Conservation (phyloP, 1,139 yeast genomes). For the Zhuliangozyma blackwelliae region DNA sequence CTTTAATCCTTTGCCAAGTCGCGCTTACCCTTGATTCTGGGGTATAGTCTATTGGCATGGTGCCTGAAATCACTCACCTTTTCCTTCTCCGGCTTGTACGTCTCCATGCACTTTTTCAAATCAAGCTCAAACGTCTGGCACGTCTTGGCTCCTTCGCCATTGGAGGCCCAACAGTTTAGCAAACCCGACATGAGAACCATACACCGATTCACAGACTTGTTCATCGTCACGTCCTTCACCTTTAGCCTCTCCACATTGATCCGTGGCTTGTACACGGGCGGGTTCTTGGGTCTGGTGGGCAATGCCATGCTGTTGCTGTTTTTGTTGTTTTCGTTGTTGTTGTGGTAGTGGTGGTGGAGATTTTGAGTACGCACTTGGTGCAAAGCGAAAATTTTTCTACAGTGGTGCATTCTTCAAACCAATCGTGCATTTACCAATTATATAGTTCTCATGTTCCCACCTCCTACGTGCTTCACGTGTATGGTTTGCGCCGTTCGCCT, state of each 20-base stretch:
- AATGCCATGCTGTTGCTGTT: too few relatives aligned
- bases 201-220: slow-evolving; percentile 66
- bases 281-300: slow-evolving; percentile 16
- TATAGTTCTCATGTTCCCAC: not conserved
- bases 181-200: slow-evolving; percentile 78
- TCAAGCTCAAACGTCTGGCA: slow-evolving; percentile 62
- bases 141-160: slow-evolving; percentile 72
- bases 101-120: slow-evolving; percentile 45
- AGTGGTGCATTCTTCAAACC: too few relatives aligned
- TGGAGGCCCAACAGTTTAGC: slow-evolving; percentile 94
- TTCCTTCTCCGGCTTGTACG: slow-evolving; percentile 45
- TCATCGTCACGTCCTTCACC: slow-evolving; percentile 61
- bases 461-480: too few relatives aligned
- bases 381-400: too few relatives aligned
- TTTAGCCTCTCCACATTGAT: slow-evolving; percentile 17
- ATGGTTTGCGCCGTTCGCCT: too few relatives aligned
- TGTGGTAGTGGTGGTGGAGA: too few relatives aligned
- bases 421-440: not conserved
- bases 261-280: slow-evolving; percentile 36
- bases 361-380: too few relatives aligned
- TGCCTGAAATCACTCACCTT: slow-evolving; percentile 58
- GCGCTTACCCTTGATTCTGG: slow-evolving; percentile 64
- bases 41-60: slow-evolving; percentile 78
- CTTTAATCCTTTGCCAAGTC: too few relatives aligned
- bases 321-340: too few relatives aligned